phyloP scores from a whole-genome alignment of 2,329 filamentous ascomycete species.

The Colletotrichum sp. region DNA sequence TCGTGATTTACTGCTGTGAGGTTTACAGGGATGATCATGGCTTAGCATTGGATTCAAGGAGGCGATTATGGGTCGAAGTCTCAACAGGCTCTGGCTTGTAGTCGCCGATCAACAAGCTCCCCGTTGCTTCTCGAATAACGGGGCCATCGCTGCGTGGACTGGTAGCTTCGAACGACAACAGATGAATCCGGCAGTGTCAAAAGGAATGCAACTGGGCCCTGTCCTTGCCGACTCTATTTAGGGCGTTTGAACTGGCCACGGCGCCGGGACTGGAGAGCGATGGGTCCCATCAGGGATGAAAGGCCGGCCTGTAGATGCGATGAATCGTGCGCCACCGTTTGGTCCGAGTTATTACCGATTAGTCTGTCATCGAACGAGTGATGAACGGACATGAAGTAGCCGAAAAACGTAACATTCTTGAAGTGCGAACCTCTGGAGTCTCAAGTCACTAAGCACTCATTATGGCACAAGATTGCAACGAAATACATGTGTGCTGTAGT shows the following conservation, averaged over 20 bases:
- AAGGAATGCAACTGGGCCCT: not conserved
- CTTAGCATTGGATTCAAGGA: not conserved
- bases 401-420: not conserved
- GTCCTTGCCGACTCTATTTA: not conserved
- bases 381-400: not conserved
- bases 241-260: not conserved
- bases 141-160: not conserved
- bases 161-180: not conserved
- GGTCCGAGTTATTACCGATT: not conserved
- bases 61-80: not conserved
- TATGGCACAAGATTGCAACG: not conserved
- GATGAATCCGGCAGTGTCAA: not conserved
- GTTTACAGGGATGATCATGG: not conserved
- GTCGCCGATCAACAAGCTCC: not conserved
- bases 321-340: not conserved
- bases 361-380: not conserved
- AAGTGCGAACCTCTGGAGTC: not conserved
- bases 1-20: not conserved
- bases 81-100: not conserved
- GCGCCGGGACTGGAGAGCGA: not conserved
- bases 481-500: rapidly evolving
- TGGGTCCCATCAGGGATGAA: not conserved
- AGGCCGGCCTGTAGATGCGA: not conserved
- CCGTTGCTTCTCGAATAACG: not conserved
- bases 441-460: not conserved